Evolutionary conservation across 176 grass and related monocot genomes (phyloP).

Genomic region (Sorghum bicolor): Sorghum_bicolor_NCBIv3 NC_012879.2:8964501-8965000

Average conservation of each 20-base stretch:
- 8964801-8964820: background rate
- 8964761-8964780: slow-evolving; percentile 63
- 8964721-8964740: slow-evolving; percentile 33
- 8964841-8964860: slow-evolving; percentile 56
- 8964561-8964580: slow-evolving; percentile 44
- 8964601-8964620: slow-evolving; percentile 54
- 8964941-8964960: slow-evolving; percentile 29
- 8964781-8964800: slow-evolving; percentile 38
- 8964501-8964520: slow-evolving; percentile 62
- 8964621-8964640: slow-evolving; percentile 60
- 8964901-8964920: slow-evolving; percentile 47
- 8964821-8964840: slow-evolving; percentile 40
- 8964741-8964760: slow-evolving; percentile 65
- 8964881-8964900: slow-evolving; percentile 34
- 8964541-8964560: slow-evolving; percentile 81
- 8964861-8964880: slow-evolving; percentile 50
- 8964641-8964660: slow-evolving; percentile 69
- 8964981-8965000: background rate
- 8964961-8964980: background rate
- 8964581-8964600: slow-evolving; percentile 17
- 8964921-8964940: slow-evolving; percentile 42
- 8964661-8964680: slow-evolving; percentile 77
- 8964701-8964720: slow-evolving; percentile 50
- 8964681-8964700: slow-evolving; percentile 58
- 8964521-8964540: slow-evolving; percentile 53